These are phyloP conservation scores for Eutrema salsugineum DNA, from an alignment of 441 rosid genomes.

Conservation along the genomic window DNA sequence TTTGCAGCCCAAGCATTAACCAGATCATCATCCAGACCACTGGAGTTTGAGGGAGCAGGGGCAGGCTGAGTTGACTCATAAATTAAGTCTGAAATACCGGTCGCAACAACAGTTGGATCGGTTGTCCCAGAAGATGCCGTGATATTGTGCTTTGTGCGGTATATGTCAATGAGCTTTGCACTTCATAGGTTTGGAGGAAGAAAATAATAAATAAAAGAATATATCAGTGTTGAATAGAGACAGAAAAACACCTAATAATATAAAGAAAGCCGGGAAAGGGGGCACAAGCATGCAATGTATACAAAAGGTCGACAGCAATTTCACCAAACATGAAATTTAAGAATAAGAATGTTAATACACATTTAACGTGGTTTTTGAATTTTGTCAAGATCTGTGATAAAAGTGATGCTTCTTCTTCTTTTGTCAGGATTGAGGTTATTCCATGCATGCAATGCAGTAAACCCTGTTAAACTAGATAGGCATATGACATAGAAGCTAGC, in stretches of 20 bases:
- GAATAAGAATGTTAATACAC: background rate
- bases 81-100: slow-evolving; percentile 93
- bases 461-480: background rate
- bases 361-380: slow-evolving; percentile 8
- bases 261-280: background rate
- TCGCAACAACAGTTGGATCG: slow-evolving; percentile 89
- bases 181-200: slow-evolving; percentile 37
- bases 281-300: background rate
- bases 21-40: slow-evolving; percentile 92
- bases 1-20: slow-evolving; percentile 99
- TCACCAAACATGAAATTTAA: slow-evolving; percentile 2
- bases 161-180: slow-evolving; percentile 86
- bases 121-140: slow-evolving; percentile 78
- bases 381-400: slow-evolving; percentile 1
- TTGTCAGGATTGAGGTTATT: background rate
- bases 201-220: background rate
- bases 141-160: slow-evolving; percentile 92
- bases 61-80: slow-evolving; percentile 92
- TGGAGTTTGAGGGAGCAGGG: slow-evolving; percentile 66
- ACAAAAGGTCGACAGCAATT: slow-evolving; percentile 9
- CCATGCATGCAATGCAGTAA: slow-evolving; percentile 14
- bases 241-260: background rate
- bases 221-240: background rate
- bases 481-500: background rate
- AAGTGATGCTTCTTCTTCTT: background rate